Conservation (phyloP, 139 green algal species). For the Coelastrella sp. region DNA sequence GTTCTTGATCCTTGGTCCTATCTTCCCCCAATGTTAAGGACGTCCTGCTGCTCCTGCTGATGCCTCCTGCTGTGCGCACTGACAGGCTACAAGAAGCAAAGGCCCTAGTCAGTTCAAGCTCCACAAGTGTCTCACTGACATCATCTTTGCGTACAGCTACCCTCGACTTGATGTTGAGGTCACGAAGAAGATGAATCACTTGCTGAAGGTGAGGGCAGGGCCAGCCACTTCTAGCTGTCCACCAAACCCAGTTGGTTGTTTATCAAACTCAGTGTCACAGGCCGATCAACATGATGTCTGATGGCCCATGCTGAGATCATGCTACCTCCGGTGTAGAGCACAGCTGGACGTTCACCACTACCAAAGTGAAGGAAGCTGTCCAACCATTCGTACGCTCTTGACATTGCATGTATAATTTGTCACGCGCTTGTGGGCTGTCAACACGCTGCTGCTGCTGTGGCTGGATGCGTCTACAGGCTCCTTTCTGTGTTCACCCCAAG, state of each 20-base stretch:
- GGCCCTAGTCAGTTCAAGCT: not conserved
- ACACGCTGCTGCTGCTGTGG: not conserved
- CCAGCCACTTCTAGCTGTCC: too few species aligned
- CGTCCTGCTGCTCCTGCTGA: too few species aligned
- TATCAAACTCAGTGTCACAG: not conserved
- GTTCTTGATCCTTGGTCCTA: too few species aligned
- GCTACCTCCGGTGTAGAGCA: not conserved
- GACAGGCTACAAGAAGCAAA: too few species aligned
- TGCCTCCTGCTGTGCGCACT: too few species aligned
- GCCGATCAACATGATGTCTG: not conserved
- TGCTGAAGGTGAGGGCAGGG: slow-evolving; percentile 88
- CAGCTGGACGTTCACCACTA: not conserved
- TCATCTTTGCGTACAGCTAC: slow-evolving; percentile 92
- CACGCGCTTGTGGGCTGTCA: not conserved
- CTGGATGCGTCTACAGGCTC: slow-evolving; percentile 63
- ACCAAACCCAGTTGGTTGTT: too few species aligned
- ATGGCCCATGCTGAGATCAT: not conserved
- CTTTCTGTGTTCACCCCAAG: slow-evolving; percentile 99
- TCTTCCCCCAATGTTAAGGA: too few species aligned
- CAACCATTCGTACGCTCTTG: too few species aligned
- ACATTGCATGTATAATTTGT: too few species aligned
- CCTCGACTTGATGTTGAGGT: slow-evolving; percentile 98
- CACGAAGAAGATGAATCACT: slow-evolving; percentile 99
- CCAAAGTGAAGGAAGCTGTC: not conserved
- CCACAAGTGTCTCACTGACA: slow-evolving; percentile 48